phyloP scores from a whole-genome alignment of 2,329 filamentous ascomycete species.

The Dothideomycetes sp. region DNA sequence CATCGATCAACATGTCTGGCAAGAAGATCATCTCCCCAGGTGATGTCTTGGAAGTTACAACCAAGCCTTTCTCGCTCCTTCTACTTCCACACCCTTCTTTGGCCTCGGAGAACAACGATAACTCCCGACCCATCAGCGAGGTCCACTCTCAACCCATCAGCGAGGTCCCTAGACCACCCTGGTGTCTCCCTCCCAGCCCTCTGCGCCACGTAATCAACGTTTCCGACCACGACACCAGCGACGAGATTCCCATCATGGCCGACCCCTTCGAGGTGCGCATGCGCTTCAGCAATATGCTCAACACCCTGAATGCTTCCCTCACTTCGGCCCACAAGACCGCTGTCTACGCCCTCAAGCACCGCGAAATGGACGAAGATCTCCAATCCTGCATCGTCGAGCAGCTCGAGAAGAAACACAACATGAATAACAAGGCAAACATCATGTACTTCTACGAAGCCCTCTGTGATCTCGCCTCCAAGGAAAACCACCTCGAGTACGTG shows the following conservation, averaged over 20 bases:
- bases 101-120: too few species aligned
- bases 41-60: too few species aligned
- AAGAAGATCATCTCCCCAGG: too few species aligned
- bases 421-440: constrained; percentile 96
- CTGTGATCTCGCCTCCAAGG: constrained; percentile 72
- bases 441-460: constrained; percentile 99
- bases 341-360: constrained; percentile 87
- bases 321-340: constrained; percentile 86
- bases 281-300: constrained; percentile 84
- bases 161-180: too few species aligned
- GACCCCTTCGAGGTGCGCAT: constrained; percentile 98
- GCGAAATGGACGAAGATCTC: constrained; percentile 91
- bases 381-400: constrained; percentile 97
- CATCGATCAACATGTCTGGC: too few species aligned
- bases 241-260: constrained; percentile 46
- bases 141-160: too few species aligned
- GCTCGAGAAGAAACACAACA: constrained; percentile 73
- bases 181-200: too few species aligned
- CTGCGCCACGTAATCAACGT: too few species aligned
- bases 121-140: too few species aligned
- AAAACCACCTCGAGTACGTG: constrained; percentile 71
- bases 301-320: constrained; percentile 83
- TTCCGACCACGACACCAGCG: too few species aligned
- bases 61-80: too few species aligned
- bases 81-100: too few species aligned